A percentile compares a stretch with the other conserved stretches of the same genome.
Conservation (phyloP, 805 yeast species). For the Starmerella cellae region DNA sequence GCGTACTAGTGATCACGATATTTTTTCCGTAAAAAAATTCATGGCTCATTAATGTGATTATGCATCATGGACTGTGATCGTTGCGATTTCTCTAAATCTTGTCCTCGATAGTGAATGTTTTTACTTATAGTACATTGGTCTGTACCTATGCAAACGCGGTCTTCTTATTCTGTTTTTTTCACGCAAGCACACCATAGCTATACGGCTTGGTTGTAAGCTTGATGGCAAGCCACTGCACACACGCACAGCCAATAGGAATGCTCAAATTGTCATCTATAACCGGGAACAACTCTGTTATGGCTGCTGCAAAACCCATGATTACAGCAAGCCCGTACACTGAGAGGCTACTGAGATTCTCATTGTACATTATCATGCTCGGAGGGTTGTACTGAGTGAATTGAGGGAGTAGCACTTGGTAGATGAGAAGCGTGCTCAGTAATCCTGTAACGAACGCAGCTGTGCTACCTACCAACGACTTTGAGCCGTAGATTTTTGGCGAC, state of each 20-base stretch:
- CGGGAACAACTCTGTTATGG: conserved; percentile 75
- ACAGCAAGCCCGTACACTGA: conserved; percentile 41
- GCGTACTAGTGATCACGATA: too few species aligned
- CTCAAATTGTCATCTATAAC: conserved; percentile 87
- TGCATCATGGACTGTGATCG: too few species aligned
- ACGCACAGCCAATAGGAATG: conserved; percentile 75
- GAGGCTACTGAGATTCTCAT: conserved; percentile 44
- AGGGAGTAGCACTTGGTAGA: conserved; percentile 68
- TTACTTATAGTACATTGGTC: too few species aligned
- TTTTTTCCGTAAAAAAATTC: too few species aligned
- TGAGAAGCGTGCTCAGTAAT: conserved; percentile 44
- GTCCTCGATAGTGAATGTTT: too few species aligned
- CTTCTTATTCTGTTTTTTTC: too few species aligned
- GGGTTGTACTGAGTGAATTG: conserved; percentile 39
- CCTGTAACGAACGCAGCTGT: conserved; percentile 75
- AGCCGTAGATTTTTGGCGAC: conserved; percentile 61
- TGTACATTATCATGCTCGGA: conserved; percentile 54
- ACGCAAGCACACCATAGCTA: conserved; percentile 16
- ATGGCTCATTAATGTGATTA: too few species aligned
- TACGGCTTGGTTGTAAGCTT: conserved; percentile 15
- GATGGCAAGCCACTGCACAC: conserved; percentile 43
- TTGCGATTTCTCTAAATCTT: too few species aligned
- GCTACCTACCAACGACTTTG: conserved; percentile 83
- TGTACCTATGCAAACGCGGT: too few species aligned
- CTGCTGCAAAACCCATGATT: conserved; percentile 66